Percentiles rank a stretch among this genome's conserved stretches.
Evolutionary conservation across 1,139 yeast genomes (phyloP).

Genomic region (Kodamaea fungicola): DNA sequence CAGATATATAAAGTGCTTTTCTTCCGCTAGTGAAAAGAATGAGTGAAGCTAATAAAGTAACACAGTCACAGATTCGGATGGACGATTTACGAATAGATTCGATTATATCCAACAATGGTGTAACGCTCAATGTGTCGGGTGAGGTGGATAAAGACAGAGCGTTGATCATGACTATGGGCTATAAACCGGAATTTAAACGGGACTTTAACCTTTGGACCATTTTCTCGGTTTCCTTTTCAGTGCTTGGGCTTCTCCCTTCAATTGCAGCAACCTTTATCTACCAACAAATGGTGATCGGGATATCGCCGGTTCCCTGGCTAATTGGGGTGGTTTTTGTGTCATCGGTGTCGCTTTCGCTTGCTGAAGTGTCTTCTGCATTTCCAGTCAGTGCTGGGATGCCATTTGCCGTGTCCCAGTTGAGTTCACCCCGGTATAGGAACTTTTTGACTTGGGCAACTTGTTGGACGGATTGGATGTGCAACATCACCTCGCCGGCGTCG

Average conservation of each 20-base stretch:
- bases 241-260: constrained; percentile 69
- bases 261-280: constrained; percentile 57
- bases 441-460: constrained; percentile 40
- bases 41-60: too few relatives aligned
- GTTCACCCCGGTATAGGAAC: constrained; percentile 53
- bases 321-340: constrained; percentile 48
- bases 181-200: constrained; percentile 70
- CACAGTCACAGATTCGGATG: constrained; percentile 32
- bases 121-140: constrained; percentile 45
- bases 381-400: constrained; percentile 50
- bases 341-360: constrained; percentile 48
- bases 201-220: constrained; percentile 62
- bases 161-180: constrained; percentile 61
- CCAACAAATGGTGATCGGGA: constrained; percentile 51
- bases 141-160: constrained; percentile 51
- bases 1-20: too few relatives aligned
- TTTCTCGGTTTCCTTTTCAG: constrained; percentile 71
- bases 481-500: constrained; percentile 59
- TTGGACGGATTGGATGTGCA: constrained; percentile 44
- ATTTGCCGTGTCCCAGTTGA: constrained; percentile 47
- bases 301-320: constrained; percentile 54
- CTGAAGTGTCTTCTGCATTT: constrained; percentile 46
- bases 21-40: too few relatives aligned
- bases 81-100: constrained; percentile 37
- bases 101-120: constrained; percentile 35